These are phyloP conservation scores for Penicillium antarcticum DNA, from an alignment of 495 filamentous ascomycete species.

Conservation along the genomic window DNA sequence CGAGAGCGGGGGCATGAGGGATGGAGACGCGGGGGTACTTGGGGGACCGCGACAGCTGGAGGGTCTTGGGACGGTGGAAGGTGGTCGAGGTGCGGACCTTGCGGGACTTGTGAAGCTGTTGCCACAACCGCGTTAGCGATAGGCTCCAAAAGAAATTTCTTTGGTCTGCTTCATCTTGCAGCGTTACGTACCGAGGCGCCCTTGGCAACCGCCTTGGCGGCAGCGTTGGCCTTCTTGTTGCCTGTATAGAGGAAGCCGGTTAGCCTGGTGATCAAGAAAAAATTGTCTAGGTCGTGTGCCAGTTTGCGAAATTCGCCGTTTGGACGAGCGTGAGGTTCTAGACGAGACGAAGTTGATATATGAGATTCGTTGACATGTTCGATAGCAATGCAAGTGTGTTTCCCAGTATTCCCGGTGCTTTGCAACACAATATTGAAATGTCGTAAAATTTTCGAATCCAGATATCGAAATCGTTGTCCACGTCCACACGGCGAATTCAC, in stretches of 20 bases:
- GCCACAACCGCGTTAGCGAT: slow-evolving; percentile 7
- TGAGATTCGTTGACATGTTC: not conserved
- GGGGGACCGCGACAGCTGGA: slow-evolving; percentile 81
- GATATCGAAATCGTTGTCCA: slow-evolving; percentile 4
- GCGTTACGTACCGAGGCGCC: slow-evolving; percentile 62
- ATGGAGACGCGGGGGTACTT: slow-evolving; percentile 98
- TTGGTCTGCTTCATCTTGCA: slow-evolving; percentile 11
- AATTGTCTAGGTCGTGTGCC: slow-evolving; percentile 6
- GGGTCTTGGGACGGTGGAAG: slow-evolving; percentile 97
- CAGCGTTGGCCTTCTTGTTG: slow-evolving; percentile 71
- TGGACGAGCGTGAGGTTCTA: not conserved
- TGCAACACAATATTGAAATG: slow-evolving; percentile 1
- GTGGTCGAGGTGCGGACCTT: slow-evolving; percentile 91
- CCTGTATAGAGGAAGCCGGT: not conserved
- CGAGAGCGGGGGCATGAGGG: slow-evolving; percentile 82
- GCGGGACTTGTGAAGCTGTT: slow-evolving; percentile 68
- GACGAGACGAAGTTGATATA: not conserved
- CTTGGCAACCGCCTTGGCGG: slow-evolving; percentile 89
- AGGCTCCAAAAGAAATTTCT: slow-evolving; percentile 4
- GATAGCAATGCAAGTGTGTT: not conserved
- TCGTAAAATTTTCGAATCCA: slow-evolving; percentile 4
- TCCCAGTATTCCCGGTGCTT: not conserved
- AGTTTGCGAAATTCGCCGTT: not conserved
- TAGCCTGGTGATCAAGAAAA: slow-evolving; percentile 12
- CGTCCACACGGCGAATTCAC: slow-evolving; percentile 32